These are phyloP conservation scores for Lachancea mirantina DNA, from an alignment of 805 yeast species.

Conservation along the genomic window DNA sequence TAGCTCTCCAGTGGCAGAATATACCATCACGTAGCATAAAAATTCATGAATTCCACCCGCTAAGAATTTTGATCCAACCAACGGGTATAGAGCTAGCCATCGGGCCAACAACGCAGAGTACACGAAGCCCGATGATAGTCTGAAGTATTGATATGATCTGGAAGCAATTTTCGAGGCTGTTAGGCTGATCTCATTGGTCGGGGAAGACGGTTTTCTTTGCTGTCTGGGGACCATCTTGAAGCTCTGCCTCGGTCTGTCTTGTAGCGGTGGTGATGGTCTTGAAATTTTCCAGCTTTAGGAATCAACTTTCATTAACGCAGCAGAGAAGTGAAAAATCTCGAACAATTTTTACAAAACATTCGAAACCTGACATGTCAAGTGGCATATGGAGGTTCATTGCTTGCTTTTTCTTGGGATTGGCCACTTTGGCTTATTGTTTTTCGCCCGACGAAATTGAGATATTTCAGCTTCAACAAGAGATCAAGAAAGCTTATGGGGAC, in stretches of 20 bases:
- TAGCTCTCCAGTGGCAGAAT: conserved; percentile 17
- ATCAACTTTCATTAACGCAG: too few relatives aligned
- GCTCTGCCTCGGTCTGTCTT: too few relatives aligned
- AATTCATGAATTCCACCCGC: conserved; percentile 72
- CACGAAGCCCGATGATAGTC: conserved; percentile 20
- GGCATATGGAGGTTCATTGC: conserved; percentile 9
- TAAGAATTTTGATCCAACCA: conserved; percentile 57
- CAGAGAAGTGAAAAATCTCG: too few relatives aligned
- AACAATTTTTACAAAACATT: too few relatives aligned
- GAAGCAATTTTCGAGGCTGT: background rate
- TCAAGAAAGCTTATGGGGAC: conserved; percentile 55
- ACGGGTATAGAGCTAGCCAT: conserved; percentile 46
- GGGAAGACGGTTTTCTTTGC: too few relatives aligned
- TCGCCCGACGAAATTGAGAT: conserved; percentile 71
- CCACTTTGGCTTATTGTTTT: conserved; percentile 40
- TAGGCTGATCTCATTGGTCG: conserved; percentile 15
- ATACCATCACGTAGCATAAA: conserved; percentile 30
- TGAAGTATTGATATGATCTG: conserved; percentile 24
- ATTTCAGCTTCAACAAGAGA: conserved; percentile 59
- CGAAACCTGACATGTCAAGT: too few relatives aligned
- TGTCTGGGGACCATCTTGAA: too few relatives aligned
- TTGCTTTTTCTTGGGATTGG: conserved; percentile 13
- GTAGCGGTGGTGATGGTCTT: too few relatives aligned
- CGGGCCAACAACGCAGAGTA: conserved; percentile 34
- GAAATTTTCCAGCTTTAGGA: too few relatives aligned